Conservation (phyloP, 768 basidiomycete genomes). For the Galerina sulciceps region DNA sequence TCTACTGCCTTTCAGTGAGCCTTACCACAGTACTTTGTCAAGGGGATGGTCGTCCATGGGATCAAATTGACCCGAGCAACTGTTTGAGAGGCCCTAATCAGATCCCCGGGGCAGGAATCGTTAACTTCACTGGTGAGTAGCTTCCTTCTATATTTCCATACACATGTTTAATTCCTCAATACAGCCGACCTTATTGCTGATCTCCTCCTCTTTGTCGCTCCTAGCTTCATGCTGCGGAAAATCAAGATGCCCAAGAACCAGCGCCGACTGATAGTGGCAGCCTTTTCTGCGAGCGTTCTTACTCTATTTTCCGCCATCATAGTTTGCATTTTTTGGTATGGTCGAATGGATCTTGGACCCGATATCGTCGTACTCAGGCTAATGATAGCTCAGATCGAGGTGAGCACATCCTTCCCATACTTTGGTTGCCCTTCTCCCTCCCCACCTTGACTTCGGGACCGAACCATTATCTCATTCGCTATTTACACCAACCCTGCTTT, state of each 20-base stretch:
- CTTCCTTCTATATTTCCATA: not conserved
- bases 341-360: not conserved
- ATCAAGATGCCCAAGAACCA: not conserved
- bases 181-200: constrained; percentile 4
- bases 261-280: not conserved
- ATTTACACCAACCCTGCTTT: no score
- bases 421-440: not conserved
- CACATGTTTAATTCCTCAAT: not conserved
- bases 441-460: not conserved
- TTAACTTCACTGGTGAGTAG: not conserved
- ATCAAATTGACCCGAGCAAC: not conserved
- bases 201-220: not conserved
- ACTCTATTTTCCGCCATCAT: not conserved
- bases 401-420: not conserved
- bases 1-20: not conserved
- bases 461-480: no score
- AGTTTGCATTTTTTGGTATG: constrained; percentile 4
- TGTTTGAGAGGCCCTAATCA: not conserved
- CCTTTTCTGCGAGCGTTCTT: constrained; percentile 2
- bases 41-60: not conserved
- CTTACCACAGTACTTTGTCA: not conserved
- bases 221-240: constrained; percentile 4
- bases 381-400: constrained; percentile 5
- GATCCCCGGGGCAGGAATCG: not conserved
- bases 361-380: not conserved